Conservation (phyloP, 202 grass and related monocot genomes). For the Thinopyrum obtusiflorum region DNA sequence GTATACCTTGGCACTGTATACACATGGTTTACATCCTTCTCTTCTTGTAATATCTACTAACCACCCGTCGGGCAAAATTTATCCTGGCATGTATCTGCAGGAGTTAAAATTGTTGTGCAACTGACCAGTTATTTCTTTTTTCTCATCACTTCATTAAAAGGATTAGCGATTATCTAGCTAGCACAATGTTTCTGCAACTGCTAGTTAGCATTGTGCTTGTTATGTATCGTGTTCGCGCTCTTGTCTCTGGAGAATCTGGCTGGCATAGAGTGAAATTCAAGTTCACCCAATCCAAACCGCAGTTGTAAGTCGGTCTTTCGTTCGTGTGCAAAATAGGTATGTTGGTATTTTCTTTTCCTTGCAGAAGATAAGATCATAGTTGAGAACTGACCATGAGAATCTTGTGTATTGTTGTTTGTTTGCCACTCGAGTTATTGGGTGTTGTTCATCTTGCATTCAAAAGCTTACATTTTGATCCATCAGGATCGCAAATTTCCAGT, state of each 20-base stretch:
- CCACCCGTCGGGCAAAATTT: neutral
- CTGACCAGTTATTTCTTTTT: neutral
- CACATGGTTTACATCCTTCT: neutral
- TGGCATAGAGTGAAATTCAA: neutral
- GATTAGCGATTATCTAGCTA: conserved; percentile 30
- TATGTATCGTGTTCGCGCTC: neutral
- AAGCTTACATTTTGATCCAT: conserved; percentile 30
- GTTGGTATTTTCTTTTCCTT: conserved; percentile 24
- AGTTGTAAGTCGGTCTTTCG: conserved; percentile 1
- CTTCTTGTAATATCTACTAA: neutral
- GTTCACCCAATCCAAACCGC: neutral
- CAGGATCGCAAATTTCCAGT: conserved; percentile 30
- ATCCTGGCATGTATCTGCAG: conserved; percentile 17
- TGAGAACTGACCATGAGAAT: neutral
- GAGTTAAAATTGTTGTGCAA: neutral
- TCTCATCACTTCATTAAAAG: neutral
- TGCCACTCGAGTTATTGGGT: neutral
- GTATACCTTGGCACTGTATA: conserved; percentile 26
- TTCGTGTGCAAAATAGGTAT: conserved; percentile 31
- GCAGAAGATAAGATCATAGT: neutral
- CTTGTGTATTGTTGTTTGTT: neutral
- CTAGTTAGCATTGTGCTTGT: conserved; percentile 21
- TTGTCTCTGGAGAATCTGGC: neutral
- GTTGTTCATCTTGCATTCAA: neutral
- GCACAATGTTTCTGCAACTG: conserved; percentile 10